Evolutionary conservation across 2,329 filamentous ascomycete species (phyloP), one percentile per base, ranked within the genome.

Genomic region (Aspergillus nomiae): DNA sequence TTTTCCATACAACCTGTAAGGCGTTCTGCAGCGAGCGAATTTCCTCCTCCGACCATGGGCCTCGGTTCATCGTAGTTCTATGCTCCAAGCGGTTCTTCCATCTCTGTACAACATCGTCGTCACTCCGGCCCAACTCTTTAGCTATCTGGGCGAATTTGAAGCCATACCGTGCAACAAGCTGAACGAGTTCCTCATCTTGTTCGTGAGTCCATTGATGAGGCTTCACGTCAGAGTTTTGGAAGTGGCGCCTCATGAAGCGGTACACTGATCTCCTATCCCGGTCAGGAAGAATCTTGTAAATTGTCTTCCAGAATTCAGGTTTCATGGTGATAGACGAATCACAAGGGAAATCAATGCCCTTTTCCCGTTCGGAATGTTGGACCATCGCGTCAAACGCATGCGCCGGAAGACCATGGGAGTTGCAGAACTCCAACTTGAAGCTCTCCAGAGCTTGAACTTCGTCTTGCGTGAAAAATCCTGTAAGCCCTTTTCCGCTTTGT

Each of bases 181-280:
- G 54, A 26, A 77, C 66, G 4, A 82, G 73, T 57, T 81, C 78
- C 12, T 77, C 70, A 30, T 81, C 78, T 61, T 81, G 78, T 51
- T 77, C 76, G 1, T 63, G 59, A 1, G 77, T 76, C 79, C 79
- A 82, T 11, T 77, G 67, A 41, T 76, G 74, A 2, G 75, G 73
- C 43, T 76, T 78, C 59, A 78, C 76, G 1, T 66, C 62, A 8
- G 75, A 75, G 11, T 72, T 72, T 60, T 78, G 77, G 65, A 81
- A 81, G 66, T 80, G 78, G 14, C 78, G 74, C 16, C 77, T 74
- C 73, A 79, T 78, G 66, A 81, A 82, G 10, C 79, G 73, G 53
- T 75, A 73, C 48, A 80, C 71, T 16, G 79, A 80, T 56, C 77
- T 69, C 28, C 67, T 69, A 59, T 79, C 75, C 32, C 80, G 71